Conservation (phyloP, 1,284 basidiomycete species). For the Cronartium quercuum region DNA sequence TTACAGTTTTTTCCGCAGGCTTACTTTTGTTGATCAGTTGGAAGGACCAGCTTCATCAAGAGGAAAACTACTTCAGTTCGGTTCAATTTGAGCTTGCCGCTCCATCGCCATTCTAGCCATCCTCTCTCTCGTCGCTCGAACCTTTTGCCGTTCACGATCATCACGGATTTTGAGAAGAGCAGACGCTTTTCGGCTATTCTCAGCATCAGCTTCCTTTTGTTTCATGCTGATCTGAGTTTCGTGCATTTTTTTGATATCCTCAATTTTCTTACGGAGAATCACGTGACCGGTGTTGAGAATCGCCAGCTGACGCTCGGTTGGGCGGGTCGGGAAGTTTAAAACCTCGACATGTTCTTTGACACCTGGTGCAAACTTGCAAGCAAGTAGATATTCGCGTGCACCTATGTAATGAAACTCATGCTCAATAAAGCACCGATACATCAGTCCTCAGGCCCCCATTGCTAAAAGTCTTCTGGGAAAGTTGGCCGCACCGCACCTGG, state of each 20-base stretch:
- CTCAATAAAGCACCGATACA: too few species aligned
- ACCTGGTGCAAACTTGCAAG: not conserved
- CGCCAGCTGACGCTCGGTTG: not conserved
- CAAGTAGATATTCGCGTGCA: not conserved
- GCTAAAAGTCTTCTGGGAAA: not conserved
- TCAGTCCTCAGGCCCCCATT: not conserved
- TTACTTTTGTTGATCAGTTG: too few species aligned
- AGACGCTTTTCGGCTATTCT: not conserved
- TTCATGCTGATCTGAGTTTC: not conserved
- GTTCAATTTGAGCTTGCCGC: not conserved
- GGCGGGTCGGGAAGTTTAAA: not conserved
- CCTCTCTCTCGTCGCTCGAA: not conserved
- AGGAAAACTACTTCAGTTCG: too few species aligned
- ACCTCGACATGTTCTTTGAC: not conserved
- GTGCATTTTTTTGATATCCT: not conserved
- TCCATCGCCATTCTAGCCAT: not conserved
- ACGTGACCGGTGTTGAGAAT: not conserved
- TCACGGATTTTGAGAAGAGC: not conserved
- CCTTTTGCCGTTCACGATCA: not conserved
- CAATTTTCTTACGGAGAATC: not conserved
- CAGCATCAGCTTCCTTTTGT: not conserved
- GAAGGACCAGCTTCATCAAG: too few species aligned
- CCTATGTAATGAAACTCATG: not conserved
- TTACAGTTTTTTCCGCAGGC: too few species aligned
- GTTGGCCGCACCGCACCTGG: not conserved